Evolutionary conservation across 495 filamentous ascomycete species (phyloP).

Genomic region (Extremus antarcticus): DNA sequence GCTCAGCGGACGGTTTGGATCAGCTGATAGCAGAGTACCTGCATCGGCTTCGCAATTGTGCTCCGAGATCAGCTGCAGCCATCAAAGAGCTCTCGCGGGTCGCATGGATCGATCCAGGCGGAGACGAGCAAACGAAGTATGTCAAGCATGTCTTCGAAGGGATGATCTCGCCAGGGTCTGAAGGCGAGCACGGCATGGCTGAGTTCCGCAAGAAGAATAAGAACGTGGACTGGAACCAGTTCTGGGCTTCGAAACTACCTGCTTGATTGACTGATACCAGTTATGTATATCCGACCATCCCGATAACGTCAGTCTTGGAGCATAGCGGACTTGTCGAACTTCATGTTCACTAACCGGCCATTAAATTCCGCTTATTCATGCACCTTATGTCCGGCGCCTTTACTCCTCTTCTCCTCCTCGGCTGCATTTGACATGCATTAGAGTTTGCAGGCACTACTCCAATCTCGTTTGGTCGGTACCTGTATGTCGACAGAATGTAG

Average conservation of each 20-base stretch:
- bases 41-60: constrained; percentile 3
- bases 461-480: no score
- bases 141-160: constrained; percentile 9
- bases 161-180: constrained; percentile 12
- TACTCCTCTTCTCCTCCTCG: not conserved
- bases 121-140: constrained; percentile 5
- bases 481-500: not conserved
- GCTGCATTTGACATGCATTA: not conserved
- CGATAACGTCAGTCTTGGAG: no score
- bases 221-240: constrained; percentile 11
- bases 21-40: constrained; percentile 1
- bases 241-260: not conserved
- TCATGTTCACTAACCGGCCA: no score
- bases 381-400: not conserved
- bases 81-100: constrained; percentile 12
- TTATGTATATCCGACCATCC: no score
- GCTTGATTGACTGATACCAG: no score
- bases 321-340: no score
- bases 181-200: constrained; percentile 3
- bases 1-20: not conserved
- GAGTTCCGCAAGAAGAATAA: constrained; percentile 13
- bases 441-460: no score
- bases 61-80: constrained; percentile 7
- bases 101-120: constrained; percentile 8
- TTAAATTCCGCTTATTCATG: no score